Conservation (phyloP, 1,139 yeast genomes). For the Spencermartinsiella ligniputridi region DNA sequence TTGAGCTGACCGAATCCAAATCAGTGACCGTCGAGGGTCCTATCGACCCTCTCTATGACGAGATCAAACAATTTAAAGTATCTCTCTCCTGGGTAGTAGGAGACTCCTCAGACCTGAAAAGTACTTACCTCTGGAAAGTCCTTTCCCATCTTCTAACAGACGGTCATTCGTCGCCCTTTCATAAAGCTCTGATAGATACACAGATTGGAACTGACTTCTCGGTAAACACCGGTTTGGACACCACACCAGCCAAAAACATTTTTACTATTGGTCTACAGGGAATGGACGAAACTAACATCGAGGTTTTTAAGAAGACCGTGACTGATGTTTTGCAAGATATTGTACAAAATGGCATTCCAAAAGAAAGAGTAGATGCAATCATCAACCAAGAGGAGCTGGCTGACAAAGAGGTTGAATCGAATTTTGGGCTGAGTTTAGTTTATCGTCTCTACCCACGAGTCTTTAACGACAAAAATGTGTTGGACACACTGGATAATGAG, state of each 20-base stretch:
- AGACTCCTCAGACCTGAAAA: constrained; percentile 62
- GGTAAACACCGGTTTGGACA: constrained; percentile 83
- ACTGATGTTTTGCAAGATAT: constrained; percentile 35
- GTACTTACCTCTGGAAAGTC: constrained; percentile 68
- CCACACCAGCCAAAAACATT: constrained; percentile 71
- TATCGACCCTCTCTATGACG: constrained; percentile 73
- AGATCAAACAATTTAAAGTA: constrained; percentile 65
- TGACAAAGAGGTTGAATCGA: constrained; percentile 83
- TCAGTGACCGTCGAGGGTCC: constrained; percentile 61
- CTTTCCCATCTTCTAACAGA: constrained; percentile 72
- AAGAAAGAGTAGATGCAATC: constrained; percentile 70
- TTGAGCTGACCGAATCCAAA: constrained; percentile 37
- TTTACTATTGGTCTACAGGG: constrained; percentile 88
- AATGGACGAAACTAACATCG: constrained; percentile 48
- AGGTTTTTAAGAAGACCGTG: constrained; percentile 43
- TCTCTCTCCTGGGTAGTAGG: constrained; percentile 90
- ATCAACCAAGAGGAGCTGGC: constrained; percentile 82
- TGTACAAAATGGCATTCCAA: constrained; percentile 43
- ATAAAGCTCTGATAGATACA: constrained; percentile 76
- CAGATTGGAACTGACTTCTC: constrained; percentile 84
- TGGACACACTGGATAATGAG: constrained; percentile 63
- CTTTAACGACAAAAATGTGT: constrained; percentile 72
- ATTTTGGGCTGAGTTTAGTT: constrained; percentile 79
- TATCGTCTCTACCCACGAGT: constrained; percentile 76
- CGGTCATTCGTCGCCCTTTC: constrained; percentile 89